Evolutionary conservation across 108 stramenopile species (phyloP), one percentile per base, ranked within the genome.

Genomic region (Mayamaea pseudoterrestris): DNA sequence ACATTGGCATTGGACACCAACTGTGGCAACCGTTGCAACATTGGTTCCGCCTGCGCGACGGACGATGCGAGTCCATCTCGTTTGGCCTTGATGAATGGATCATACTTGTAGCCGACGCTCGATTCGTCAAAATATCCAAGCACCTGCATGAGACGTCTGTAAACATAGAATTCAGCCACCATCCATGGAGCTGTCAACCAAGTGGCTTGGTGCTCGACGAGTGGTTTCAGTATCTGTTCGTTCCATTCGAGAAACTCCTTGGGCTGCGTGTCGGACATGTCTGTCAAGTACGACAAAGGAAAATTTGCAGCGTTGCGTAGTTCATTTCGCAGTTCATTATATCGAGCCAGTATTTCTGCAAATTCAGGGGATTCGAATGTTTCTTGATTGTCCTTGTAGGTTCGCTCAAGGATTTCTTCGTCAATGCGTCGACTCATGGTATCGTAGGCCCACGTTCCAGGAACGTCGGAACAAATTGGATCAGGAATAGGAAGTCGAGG

Each of bases 181-280:
- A 95, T 55, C 96, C 96, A 97, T 5, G 96, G 96, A 6, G 96
- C 93, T 25, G 81, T 66, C 13, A 97, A 64, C 93, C 94, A 97
- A 17, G 83, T 94, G 43, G 80, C 62, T 1, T 51, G 54, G 12
- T 69, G 69, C 13, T 66, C 49, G 16, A 89, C 53, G 58, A 78
- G 71, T 0, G 84, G 84, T 24, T 64, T 49, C 32, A 97, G 46
- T 14, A 95, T 83, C 17, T 47, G 40, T 55, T 80, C 81, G 13
- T 78, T 65, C 16, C 55, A 53, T 47, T 78, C 82, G 25, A 58
- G 51, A 39, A 6, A 39, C 16, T 59, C 70, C 9, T 51, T 49
- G 7, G 42, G 53, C 2, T 47, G 52, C 32, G 55, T 51, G 14
- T 43, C 9, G 0, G 73, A 60, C 1, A 61, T 67, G 46, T 77